These are phyloP conservation scores for Pyronema omphalodes DNA, from an alignment of 495 filamentous ascomycete species.

Conservation along the genomic window DNA sequence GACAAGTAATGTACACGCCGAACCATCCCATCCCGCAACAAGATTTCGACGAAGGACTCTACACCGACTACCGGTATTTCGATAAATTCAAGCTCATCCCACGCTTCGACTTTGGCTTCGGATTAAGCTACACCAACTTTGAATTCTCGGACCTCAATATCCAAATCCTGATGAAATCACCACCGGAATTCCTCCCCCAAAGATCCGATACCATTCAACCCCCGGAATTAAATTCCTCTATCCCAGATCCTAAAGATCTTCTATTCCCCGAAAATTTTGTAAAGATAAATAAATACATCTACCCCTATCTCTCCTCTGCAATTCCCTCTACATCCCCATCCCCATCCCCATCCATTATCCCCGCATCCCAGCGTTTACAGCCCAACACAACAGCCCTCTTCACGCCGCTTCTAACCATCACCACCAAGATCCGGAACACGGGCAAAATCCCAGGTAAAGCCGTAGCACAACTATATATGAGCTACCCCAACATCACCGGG, in stretches of 20 bases:
- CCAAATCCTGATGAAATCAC: constrained; percentile 31
- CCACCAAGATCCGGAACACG: constrained; percentile 51
- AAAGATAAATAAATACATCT: constrained; percentile 63
- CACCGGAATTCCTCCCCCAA: constrained; percentile 34
- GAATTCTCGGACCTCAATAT: constrained; percentile 7
- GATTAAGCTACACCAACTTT: constrained; percentile 67
- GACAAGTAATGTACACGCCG: constrained; percentile 53
- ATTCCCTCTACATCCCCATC: constrained; percentile 34
- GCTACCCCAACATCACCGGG: constrained; percentile 40
- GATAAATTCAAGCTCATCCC: constrained; percentile 51
- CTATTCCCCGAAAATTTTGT: constrained; percentile 50
- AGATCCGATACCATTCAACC: constrained; percentile 36
- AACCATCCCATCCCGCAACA: constrained; percentile 65
- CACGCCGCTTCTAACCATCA: constrained; percentile 48
- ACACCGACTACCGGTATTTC: constrained; percentile 83
- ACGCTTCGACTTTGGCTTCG: constrained; percentile 62
- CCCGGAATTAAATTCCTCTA: constrained; percentile 38
- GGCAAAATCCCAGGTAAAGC: constrained; percentile 46
- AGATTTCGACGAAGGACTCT: constrained; percentile 64
- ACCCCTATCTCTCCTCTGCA: constrained; percentile 62
- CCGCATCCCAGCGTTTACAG: constrained; percentile 51
- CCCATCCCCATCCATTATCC: constrained; percentile 49
- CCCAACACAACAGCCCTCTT: constrained; percentile 33
- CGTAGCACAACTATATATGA: constrained; percentile 72
- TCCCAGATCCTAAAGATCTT: constrained; percentile 38